Evolutionary conservation across 2,329 filamentous ascomycete species (phyloP), one percentile per base, ranked within the genome.

Genomic region (Xylariaceae sp.): DNA sequence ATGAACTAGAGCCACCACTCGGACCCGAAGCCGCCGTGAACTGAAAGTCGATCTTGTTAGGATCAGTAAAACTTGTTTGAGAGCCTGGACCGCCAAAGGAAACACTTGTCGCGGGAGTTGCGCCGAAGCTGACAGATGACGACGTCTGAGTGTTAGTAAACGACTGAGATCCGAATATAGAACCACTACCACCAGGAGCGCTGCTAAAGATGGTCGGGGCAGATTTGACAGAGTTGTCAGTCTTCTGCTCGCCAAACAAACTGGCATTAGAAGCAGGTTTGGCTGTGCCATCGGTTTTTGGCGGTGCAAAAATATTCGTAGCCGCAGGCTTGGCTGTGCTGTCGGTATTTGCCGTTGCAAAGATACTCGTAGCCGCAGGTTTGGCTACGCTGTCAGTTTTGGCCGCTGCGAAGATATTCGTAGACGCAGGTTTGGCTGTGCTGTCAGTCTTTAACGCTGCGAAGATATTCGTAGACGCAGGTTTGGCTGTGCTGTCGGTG

Each of bases 161-260:
- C 11, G 60, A 15, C n/a, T 65, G 62, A 23, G 59, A 50, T 13
- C 64, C 65, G 57, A 70, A 69, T n/a, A 65, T 63, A 3, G 68
- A 54, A 13, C 42, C 61, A 37, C 60, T 49, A 13, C 59, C 34
- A 17, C 48, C 10, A 17, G 63, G 15, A 2, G 52, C 58, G 54
- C 34, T 63, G 48, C 53, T 17, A 17, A 68, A 68, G 18, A 66
- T 64, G 44, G 56, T 62, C 11, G 67, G 13, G 39, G 63, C 53
- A 2, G 66, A 39, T 55, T 64, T 57, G 2, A 56, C 10, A 34
- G 62, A 51, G 15, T 66, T 64, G n/a, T 63, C 59, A n/a, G 50
- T 11, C 39, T 67, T 68, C 61, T 59, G 67, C 37, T 63, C 65
- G 10, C 66, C 66, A 55, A 71, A 72, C 15, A 67, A 51, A n/a